Percentiles rank a stretch among this genome's conserved stretches.
These are phyloP conservation scores for Leccinum sublutescens DNA, from an alignment of 768 basidiomycete species.

Conservation along the genomic window DNA sequence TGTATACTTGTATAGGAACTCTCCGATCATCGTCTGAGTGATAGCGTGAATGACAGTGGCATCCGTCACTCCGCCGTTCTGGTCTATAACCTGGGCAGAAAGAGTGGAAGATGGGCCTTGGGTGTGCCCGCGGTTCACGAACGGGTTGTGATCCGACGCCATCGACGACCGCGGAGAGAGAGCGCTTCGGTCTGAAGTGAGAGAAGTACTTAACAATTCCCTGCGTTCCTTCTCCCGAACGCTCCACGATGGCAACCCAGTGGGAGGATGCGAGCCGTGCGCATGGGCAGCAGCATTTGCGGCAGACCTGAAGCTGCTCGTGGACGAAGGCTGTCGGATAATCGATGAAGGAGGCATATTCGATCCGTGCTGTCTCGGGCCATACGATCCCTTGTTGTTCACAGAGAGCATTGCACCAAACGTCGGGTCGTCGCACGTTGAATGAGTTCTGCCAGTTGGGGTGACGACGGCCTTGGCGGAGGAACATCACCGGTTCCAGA, in stretches of 20 bases:
- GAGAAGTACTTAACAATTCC: slow-evolving; percentile 66
- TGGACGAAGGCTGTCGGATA: slow-evolving; percentile 72
- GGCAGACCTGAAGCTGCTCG: slow-evolving; percentile 79
- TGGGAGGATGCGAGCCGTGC: slow-evolving; percentile 40
- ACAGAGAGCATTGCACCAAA: slow-evolving; percentile 63
- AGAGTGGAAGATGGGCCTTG: slow-evolving; percentile 38
- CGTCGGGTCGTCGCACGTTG: slow-evolving; percentile 85
- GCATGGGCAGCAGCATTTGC: slow-evolving; percentile 58
- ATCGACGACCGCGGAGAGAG: slow-evolving; percentile 78
- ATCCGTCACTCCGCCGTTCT: slow-evolving; percentile 61
- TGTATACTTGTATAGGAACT: slow-evolving; percentile 98
- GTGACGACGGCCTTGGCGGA: slow-evolving; percentile 87
- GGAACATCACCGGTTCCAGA: slow-evolving; percentile 55
- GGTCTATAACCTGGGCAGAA: slow-evolving; percentile 39
- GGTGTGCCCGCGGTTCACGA: slow-evolving; percentile 38
- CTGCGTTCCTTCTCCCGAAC: slow-evolving; percentile 53
- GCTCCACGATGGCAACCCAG: slow-evolving; percentile 47
- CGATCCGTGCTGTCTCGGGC: slow-evolving; percentile 62
- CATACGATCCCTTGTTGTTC: slow-evolving; percentile 46
- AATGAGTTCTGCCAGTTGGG: slow-evolving; percentile 89
- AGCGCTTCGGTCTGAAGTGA: slow-evolving; percentile 65
- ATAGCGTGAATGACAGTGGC: slow-evolving; percentile 92
- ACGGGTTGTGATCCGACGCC: slow-evolving; percentile 70
- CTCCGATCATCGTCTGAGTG: slow-evolving; percentile 99
- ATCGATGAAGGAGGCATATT: slow-evolving; percentile 72